Evolutionary conservation across 352 stramenopile genomes (phyloP).

Genomic region (Pythium inflatum): DNA sequence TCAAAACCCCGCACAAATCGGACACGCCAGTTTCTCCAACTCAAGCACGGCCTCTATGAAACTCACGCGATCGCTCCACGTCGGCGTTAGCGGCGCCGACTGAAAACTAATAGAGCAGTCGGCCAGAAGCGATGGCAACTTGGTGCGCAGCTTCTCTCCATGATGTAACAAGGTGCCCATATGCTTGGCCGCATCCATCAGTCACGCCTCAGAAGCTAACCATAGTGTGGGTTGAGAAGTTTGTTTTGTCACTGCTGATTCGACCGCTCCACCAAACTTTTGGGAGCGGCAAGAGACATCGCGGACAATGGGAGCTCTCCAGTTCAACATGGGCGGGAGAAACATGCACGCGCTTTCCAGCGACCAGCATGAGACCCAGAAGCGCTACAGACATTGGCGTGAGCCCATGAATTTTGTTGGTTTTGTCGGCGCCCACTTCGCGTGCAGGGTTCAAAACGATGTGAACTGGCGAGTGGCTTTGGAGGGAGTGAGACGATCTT

Average conservation of each 20-base stretch:
- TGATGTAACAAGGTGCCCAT: constrained; percentile 10
- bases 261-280: too few relatives aligned
- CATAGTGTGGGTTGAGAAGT: not conserved
- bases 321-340: too few relatives aligned
- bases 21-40: constrained; percentile 4
- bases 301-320: too few relatives aligned
- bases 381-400: too few relatives aligned
- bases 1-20: too few relatives aligned
- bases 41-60: too few relatives aligned
- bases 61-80: too few relatives aligned
- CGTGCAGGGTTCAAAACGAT: constrained; percentile 8
- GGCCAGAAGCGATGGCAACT: not conserved
- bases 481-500: constrained; percentile 18
- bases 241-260: not conserved
- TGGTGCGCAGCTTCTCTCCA: not conserved
- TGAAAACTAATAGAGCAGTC: not conserved
- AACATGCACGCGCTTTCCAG: too few relatives aligned
- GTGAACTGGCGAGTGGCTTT: constrained; percentile 30
- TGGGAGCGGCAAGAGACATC: too few relatives aligned
- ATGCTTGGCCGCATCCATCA: not conserved
- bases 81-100: too few relatives aligned
- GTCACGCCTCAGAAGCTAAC: not conserved
- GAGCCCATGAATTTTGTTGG: too few relatives aligned
- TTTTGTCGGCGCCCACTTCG: not conserved
- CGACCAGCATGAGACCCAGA: constrained; percentile 6